A percentile compares a stretch with the other conserved stretches of the same genome.
phyloP scores from a whole-genome alignment of 495 filamentous ascomycete genomes.

The Penicillium maclennaniae region DNA sequence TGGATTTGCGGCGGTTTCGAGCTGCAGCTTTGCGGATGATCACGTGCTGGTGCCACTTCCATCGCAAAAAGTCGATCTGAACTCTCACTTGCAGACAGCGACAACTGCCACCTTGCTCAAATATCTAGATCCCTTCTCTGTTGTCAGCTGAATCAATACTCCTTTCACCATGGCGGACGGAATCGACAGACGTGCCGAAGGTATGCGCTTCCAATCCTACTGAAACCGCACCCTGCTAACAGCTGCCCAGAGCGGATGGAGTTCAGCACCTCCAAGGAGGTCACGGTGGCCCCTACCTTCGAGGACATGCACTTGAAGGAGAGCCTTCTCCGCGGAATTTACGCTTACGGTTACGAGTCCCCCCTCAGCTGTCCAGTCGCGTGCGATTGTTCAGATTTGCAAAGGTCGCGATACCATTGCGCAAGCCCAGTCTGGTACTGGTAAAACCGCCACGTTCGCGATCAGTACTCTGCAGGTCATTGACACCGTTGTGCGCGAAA shows the following conservation, averaged over 20 bases:
- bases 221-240: slow-evolving; percentile 24
- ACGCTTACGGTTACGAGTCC: slow-evolving; percentile 97
- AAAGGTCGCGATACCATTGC: slow-evolving; percentile 98
- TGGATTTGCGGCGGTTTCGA: slow-evolving; percentile 9
- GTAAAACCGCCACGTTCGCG: slow-evolving; percentile 98
- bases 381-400: slow-evolving; percentile 97
- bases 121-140: not conserved
- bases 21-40: slow-evolving; percentile 34
- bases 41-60: slow-evolving; percentile 32
- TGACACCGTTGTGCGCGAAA: slow-evolving; percentile 77
- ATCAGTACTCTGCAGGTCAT: slow-evolving; percentile 96
- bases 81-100: not conserved
- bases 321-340: slow-evolving; percentile 93
- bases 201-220: slow-evolving; percentile 28
- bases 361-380: slow-evolving; percentile 96
- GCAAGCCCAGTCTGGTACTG: slow-evolving; percentile 98
- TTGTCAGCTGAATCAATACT: slow-evolving; percentile 1
- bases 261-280: slow-evolving; percentile 96
- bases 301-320: slow-evolving; percentile 89
- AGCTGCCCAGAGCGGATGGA: slow-evolving; percentile 75
- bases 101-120: not conserved
- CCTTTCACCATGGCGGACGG: slow-evolving; percentile 74
- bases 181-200: slow-evolving; percentile 89
- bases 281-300: slow-evolving; percentile 72
- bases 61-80: slow-evolving; percentile 28